Percentiles rank a stretch among this genome's conserved stretches.
These are phyloP conservation scores for Tuber melanosporum DNA, from an alignment of 495 filamentous ascomycete genomes.

Conservation along the genomic window DNA sequence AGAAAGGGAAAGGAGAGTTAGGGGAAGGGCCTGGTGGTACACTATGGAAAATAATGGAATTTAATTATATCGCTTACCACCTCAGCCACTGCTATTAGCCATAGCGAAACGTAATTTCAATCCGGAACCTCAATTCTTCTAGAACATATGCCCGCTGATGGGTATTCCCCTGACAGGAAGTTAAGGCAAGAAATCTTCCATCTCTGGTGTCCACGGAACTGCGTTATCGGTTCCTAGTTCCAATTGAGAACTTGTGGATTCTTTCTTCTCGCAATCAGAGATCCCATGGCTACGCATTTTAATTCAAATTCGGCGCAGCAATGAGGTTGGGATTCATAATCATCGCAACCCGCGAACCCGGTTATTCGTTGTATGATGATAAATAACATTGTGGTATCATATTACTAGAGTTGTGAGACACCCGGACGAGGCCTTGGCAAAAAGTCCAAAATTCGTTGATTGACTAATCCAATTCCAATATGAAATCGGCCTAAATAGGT, in stretches of 20 bases:
- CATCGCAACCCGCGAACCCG: neutral
- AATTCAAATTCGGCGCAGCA: neutral
- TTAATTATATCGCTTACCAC: neutral
- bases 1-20: neutral
- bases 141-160: neutral
- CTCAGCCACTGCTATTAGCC: neutral
- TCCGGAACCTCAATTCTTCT: neutral
- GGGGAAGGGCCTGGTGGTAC: neutral
- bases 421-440: no score
- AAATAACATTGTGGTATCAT: neutral
- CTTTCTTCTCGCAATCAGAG: neutral
- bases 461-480: no score
- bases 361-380: neutral
- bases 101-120: neutral
- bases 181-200: neutral
- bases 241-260: neutral
- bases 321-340: neutral
- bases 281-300: neutral
- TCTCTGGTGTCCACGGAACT: neutral
- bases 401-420: no score
- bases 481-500: no score
- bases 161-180: neutral
- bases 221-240: neutral
- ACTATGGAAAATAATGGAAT: neutral
- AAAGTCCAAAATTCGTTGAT: no score